Evolutionary conservation across 768 basidiomycete species (phyloP).

Genomic region (Naganishia kalamii): DNA sequence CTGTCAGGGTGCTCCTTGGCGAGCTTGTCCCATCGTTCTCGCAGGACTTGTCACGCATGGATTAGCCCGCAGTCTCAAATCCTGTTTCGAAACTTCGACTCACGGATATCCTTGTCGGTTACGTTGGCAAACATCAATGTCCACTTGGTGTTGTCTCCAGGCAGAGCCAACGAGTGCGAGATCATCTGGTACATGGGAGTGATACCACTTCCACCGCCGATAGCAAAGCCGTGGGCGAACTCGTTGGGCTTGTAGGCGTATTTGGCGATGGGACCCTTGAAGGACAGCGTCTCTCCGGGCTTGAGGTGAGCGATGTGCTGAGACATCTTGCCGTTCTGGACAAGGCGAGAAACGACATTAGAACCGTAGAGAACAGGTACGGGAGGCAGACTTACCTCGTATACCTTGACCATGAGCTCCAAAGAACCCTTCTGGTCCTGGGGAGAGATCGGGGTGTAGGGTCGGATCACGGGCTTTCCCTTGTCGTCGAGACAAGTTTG

Average conservation of each 20-base stretch:
- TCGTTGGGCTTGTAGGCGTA: constrained; percentile 66
- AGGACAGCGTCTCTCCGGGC: constrained; percentile 70
- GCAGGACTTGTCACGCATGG: constrained; percentile 30
- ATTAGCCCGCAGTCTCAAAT: not conserved
- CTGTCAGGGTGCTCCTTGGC: constrained; percentile 50
- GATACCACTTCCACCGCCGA: constrained; percentile 91
- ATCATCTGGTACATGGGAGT: constrained; percentile 55
- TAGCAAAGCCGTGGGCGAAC: constrained; percentile 70
- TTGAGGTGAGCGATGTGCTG: constrained; percentile 71
- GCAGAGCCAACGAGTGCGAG: constrained; percentile 57
- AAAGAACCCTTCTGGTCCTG: constrained; percentile 70
- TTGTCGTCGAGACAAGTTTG: constrained; percentile 63
- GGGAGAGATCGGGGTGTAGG: constrained; percentile 86
- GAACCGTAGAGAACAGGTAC: not conserved
- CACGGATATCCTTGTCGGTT: constrained; percentile 78
- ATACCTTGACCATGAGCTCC: constrained; percentile 73
- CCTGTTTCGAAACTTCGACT: constrained; percentile 59
- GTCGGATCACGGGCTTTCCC: constrained; percentile 75
- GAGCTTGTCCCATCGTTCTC: constrained; percentile 46
- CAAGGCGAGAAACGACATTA: constrained; percentile 31
- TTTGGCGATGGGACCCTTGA: constrained; percentile 90
- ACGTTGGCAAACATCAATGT: constrained; percentile 87
- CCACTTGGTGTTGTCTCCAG: constrained; percentile 91
- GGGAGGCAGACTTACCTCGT: constrained; percentile 42
- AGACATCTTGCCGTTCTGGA: constrained; percentile 74